These are phyloP conservation scores for Chaetomium strumarium DNA, from an alignment of 2,329 filamentous ascomycete species.

Conservation along the genomic window DNA sequence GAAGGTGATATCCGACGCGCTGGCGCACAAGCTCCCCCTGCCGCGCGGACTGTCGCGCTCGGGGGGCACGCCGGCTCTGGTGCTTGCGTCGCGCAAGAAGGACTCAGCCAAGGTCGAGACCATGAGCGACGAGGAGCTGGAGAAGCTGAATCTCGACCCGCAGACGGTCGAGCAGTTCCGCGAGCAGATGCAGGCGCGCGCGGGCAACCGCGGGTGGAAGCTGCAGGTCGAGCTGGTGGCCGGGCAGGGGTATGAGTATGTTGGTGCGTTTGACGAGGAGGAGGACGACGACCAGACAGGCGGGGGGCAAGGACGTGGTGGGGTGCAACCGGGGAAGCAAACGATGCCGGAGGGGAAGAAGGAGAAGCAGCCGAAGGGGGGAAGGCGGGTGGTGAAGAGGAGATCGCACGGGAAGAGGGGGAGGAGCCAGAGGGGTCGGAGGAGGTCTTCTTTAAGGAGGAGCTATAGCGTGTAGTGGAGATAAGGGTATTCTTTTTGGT, in stretches of 20 bases:
- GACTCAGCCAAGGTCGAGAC: slow-evolving; percentile 45
- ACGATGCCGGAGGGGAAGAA: slow-evolving; percentile 5
- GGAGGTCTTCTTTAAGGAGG: slow-evolving; percentile 48
- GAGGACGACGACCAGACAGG: slow-evolving; percentile 59
- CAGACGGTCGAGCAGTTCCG: slow-evolving; percentile 64
- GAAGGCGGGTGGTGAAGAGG: not conserved
- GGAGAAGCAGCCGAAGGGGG: slow-evolving; percentile 4
- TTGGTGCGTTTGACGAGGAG: slow-evolving; percentile 11
- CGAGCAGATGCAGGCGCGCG: slow-evolving; percentile 61
- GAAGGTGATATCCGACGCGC: slow-evolving; percentile 44
- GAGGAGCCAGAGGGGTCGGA: slow-evolving; percentile 39
- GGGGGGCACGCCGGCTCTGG: slow-evolving; percentile 20
- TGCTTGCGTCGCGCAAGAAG: slow-evolving; percentile 53
- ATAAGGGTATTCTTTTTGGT: slow-evolving; percentile 24
- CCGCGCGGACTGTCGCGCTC: slow-evolving; percentile 38
- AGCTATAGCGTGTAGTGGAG: slow-evolving; percentile 36
- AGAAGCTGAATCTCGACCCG: slow-evolving; percentile 59
- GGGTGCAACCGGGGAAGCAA: not conserved
- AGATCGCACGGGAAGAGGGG: slow-evolving; percentile 8
- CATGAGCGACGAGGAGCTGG: slow-evolving; percentile 61
- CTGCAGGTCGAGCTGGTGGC: slow-evolving; percentile 65
- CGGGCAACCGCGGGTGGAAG: slow-evolving; percentile 69
- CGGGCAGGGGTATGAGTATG: slow-evolving; percentile 45
- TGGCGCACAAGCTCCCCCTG: slow-evolving; percentile 39
- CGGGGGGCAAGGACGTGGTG: too few relatives aligned